A percentile compares a stretch with the other conserved stretches of the same genome.
These are phyloP conservation scores for Scutellospora calospora DNA, from an alignment of 371 early-diverging fungal genomes.

Conservation along the genomic window DNA sequence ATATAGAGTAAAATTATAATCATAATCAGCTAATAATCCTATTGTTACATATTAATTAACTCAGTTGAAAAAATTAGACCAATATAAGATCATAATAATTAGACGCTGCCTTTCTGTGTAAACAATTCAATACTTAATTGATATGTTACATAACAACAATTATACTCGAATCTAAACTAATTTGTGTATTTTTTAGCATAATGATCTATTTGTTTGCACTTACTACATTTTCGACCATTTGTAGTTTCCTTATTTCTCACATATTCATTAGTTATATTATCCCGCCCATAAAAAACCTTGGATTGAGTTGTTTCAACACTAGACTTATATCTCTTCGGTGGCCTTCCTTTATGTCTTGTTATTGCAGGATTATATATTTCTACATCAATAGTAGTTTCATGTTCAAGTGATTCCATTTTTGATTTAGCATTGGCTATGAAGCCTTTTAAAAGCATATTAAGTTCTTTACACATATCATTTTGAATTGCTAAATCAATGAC, in stretches of 20 bases:
- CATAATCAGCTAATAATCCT: too few species aligned
- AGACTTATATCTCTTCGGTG: not conserved
- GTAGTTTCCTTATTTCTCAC: not conserved
- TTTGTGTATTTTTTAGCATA: not conserved
- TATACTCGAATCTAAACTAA: not conserved
- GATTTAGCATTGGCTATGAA: too few species aligned
- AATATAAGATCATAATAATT: too few species aligned
- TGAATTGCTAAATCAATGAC: conserved; percentile 7
- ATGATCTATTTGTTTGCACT: not conserved
- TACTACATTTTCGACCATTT: conserved; percentile 2
- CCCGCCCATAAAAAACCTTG: not conserved
- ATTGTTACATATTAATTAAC: too few species aligned
- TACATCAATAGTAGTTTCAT: not conserved
- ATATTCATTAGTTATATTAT: not conserved
- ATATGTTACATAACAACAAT: too few species aligned
- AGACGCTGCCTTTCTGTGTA: too few species aligned
- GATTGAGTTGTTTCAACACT: not conserved
- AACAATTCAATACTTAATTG: too few species aligned
- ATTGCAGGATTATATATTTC: not conserved
- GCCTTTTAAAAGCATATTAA: not conserved
- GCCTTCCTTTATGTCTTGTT: not conserved
- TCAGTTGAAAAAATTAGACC: too few species aligned
- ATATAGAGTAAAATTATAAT: too few species aligned
- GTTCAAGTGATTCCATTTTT: not conserved
- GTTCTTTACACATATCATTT: not conserved